Percentiles rank a stretch among this genome's conserved stretches.
Conservation (phyloP, 306 rosid species). For the Acmispon strigosus region DNA sequence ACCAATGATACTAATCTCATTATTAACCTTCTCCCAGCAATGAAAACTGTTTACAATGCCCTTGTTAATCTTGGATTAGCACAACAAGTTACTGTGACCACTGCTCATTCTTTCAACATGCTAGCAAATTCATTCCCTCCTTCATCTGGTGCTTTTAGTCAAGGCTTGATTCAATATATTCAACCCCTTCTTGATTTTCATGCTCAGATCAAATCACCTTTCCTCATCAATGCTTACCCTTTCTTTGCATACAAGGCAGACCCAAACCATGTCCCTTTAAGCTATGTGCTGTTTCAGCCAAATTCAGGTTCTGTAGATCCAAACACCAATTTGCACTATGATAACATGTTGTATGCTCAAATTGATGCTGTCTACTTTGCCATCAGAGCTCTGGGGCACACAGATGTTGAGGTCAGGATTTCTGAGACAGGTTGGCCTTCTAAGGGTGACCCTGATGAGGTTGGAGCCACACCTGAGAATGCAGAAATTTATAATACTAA, state of each 20-base stretch:
- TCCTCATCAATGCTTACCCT: constrained; percentile 78
- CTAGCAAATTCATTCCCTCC: constrained; percentile 64
- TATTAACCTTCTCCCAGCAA: constrained; percentile 66
- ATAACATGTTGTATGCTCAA: constrained; percentile 91
- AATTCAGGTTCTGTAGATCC: constrained; percentile 64
- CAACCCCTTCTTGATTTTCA: constrained; percentile 66
- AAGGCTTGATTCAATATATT: constrained; percentile 46
- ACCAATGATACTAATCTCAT: constrained; percentile 30
- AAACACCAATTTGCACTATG: constrained; percentile 64
- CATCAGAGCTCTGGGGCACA: constrained; percentile 65
- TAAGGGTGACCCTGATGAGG: constrained; percentile 61
- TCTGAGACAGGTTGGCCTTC: constrained; percentile 99
- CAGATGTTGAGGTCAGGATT: constrained; percentile 59
- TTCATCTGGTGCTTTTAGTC: constrained; percentile 55
- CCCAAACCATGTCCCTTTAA: constrained; percentile 49
- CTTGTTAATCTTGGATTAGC: constrained; percentile 66
- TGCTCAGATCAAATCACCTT: constrained; percentile 58
- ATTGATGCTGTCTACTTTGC: constrained; percentile 91
- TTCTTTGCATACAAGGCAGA: constrained; percentile 68
- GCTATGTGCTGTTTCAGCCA: constrained; percentile 72
- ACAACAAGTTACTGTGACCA: constrained; percentile 59
- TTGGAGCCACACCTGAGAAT: constrained; percentile 70
- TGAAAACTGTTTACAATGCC: constrained; percentile 60
- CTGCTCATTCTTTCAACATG: constrained; percentile 67
- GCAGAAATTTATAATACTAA: constrained; percentile 72